Evolutionary conservation across 352 stramenopile genomes (phyloP), one percentile per base, ranked within the genome.

Genomic region (Globisporangium parvum): DNA sequence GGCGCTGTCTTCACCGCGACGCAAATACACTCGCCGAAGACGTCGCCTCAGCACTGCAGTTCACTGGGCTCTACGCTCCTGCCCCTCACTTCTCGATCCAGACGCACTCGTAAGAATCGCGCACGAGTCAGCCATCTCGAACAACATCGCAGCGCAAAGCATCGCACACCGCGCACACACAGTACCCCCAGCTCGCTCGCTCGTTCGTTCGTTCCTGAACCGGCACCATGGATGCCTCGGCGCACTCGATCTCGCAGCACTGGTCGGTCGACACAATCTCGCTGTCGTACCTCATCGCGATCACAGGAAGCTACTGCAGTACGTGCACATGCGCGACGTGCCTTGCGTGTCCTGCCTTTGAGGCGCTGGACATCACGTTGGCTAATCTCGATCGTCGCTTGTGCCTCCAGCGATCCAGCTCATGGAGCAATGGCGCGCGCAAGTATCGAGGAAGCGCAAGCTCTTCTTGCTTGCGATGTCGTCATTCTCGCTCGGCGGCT

Each of bases 361-460:
- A 45, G 14, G 15, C 14, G 5, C 18, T 18, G 39, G 6, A 20
- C 11, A 45, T 20, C 39, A 45, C 14, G 11, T 2, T n/a, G 14
- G 6, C 10, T 45, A 4, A 18, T 9, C 5, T 6, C 4, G 20
- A 18, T 18, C 18, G 14, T 47, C 24, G 47, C 39, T 14, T 51
- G 17, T 54, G 12, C 10, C 47, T 49, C n/a, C 49, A 88, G 77
- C 75, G 8, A 86, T 88, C 40, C 77, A 87, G 61, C 50, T 85
- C 37, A 87, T 87, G 77, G 77, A 87, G 57, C 78, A 86, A 62
- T 88, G 77, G 77, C 77, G 75, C 21, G 40, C 71, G n/a, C 61
- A 71, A 33, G 66, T 71, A 37, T 66, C 53, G 9, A 55, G 47
- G 4, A 65, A 51, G 8, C 53, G 66, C 12, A 84, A 84, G 55